These are phyloP conservation scores for Balansia obtecta DNA, from an alignment of 2,329 filamentous ascomycete species.

Conservation along the genomic window DNA sequence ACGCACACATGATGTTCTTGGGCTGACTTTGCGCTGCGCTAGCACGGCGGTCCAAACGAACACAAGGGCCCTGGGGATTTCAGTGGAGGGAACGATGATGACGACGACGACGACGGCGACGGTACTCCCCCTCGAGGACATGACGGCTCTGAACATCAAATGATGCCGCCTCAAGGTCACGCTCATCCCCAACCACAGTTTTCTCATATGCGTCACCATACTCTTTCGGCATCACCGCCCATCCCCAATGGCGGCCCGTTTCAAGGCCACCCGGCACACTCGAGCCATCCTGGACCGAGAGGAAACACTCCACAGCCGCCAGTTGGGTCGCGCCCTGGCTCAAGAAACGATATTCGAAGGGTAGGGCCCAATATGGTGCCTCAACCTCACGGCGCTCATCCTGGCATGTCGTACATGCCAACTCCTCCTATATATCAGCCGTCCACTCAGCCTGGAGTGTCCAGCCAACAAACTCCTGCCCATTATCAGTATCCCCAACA, in stretches of 20 bases:
- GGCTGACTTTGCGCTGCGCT: slow-evolving; percentile 9
- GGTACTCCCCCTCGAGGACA: slow-evolving; percentile 56
- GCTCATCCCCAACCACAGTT: slow-evolving; percentile 49
- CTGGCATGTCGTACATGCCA: slow-evolving; percentile 69
- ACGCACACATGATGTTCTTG: neutral
- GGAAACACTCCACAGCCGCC: slow-evolving; percentile 72
- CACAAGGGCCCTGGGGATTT: slow-evolving; percentile 94
- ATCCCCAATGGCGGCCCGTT: slow-evolving; percentile 67
- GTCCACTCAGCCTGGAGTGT: slow-evolving; percentile 25
- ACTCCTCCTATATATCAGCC: slow-evolving; percentile 67
- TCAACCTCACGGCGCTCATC: slow-evolving; percentile 46
- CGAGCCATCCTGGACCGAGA: slow-evolving; percentile 35
- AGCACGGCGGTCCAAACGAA: slow-evolving; percentile 90
- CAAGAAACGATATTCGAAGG: slow-evolving; percentile 66
- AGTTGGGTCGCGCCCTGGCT: slow-evolving; percentile 54
- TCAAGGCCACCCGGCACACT: slow-evolving; percentile 34
- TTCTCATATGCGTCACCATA: slow-evolving; percentile 69
- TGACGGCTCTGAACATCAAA: slow-evolving; percentile 44
- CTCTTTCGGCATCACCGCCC: slow-evolving; percentile 78
- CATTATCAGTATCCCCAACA: slow-evolving; percentile 24
- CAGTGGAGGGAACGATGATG: slow-evolving; percentile 75
- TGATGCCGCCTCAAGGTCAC: slow-evolving; percentile 61
- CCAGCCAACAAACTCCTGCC: slow-evolving; percentile 24
- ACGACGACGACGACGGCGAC: slow-evolving; percentile 61
- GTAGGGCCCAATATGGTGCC: slow-evolving; percentile 62